A percentile compares a stretch with the other conserved stretches of the same genome.
phyloP scores from a whole-genome alignment of 192 early-diverging fungal species.

The Coemansia sp. region DNA sequence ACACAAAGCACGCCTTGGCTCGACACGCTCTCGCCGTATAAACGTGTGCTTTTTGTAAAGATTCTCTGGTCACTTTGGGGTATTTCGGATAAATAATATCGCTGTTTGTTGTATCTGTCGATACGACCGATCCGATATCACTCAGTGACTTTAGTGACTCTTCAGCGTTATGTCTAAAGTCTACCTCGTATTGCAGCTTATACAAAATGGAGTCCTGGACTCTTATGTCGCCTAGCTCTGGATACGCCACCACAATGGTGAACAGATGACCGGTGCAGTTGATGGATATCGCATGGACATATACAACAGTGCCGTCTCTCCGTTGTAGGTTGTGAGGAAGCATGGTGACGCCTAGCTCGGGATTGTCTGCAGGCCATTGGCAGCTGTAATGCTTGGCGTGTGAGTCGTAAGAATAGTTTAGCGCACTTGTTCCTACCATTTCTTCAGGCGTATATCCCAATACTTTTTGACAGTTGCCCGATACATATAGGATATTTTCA shows the following conservation, averaged over 20 bases:
- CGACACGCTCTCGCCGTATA: constrained; percentile 40
- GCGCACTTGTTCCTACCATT: constrained; percentile 43
- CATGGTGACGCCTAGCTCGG: constrained; percentile 48
- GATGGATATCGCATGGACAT: constrained; percentile 33
- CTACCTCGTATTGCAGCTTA: constrained; percentile 38
- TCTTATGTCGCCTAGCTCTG: constrained; percentile 32
- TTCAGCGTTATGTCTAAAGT: constrained; percentile 10
- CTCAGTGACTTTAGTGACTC: neutral
- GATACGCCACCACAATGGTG: constrained; percentile 27
- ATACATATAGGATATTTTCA: constrained; percentile 44
- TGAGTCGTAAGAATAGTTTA: constrained; percentile 39
- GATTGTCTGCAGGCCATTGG: constrained; percentile 48
- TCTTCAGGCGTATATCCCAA: constrained; percentile 43
- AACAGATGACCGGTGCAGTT: constrained; percentile 49
- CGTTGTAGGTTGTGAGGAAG: constrained; percentile 39
- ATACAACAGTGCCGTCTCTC: constrained; percentile 24
- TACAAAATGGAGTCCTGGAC: constrained; percentile 37
- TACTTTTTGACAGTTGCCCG: constrained; percentile 27
- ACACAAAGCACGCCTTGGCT: constrained; percentile 44
- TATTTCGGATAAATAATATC: constrained; percentile 15
- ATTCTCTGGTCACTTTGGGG: constrained; percentile 31
- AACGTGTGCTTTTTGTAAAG: constrained; percentile 33
- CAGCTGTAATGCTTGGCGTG: constrained; percentile 53
- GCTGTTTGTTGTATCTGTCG: neutral
- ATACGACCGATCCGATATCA: neutral